Percentiles rank a stretch among this genome's conserved stretches.
Evolutionary conservation across 1,139 yeast genomes (phyloP).

Genomic region (Kodamaea sp.): DNA sequence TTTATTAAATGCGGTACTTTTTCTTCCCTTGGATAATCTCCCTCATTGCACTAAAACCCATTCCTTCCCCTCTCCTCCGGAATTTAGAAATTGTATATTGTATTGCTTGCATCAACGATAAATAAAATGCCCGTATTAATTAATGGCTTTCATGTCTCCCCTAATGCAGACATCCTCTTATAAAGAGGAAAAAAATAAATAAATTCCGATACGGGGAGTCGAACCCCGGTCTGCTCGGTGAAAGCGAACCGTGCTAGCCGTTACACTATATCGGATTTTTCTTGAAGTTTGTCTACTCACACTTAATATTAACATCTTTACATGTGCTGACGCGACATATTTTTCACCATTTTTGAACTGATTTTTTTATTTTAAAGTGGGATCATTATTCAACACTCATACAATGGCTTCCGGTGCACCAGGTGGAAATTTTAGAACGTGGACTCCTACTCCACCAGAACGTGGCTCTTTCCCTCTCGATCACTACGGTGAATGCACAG

Average conservation of each 20-base stretch:
- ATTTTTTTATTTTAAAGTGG: background rate
- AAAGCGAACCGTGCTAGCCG: constrained; percentile 83
- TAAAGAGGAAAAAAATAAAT: background rate
- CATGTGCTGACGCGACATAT: background rate
- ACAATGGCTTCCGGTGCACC: constrained; percentile 19
- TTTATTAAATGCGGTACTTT: too few relatives aligned
- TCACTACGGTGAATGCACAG: constrained; percentile 82
- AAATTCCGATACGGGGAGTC: constrained; percentile 72
- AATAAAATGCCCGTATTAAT: too few relatives aligned
- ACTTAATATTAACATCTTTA: background rate
- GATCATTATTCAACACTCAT: background rate
- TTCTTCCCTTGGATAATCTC: too few relatives aligned
- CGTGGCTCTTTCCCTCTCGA: constrained; percentile 95
- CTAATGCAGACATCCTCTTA: too few relatives aligned
- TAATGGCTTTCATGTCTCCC: too few relatives aligned
- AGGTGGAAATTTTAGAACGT: constrained; percentile 46
- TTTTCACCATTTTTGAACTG: background rate
- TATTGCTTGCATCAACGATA: background rate
- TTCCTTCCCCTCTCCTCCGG: too few relatives aligned
- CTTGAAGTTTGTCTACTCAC: background rate
- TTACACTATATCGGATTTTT: constrained; percentile 66
- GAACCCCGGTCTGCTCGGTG: constrained; percentile 84
- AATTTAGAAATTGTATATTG: background rate
- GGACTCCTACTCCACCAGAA: constrained; percentile 92
- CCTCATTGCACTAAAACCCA: too few relatives aligned